Percentiles rank a stretch among this genome's conserved stretches.
Evolutionary conservation across 2,329 filamentous ascomycete species (phyloP).

Genomic region (Fusarium decemcellulare): DNA sequence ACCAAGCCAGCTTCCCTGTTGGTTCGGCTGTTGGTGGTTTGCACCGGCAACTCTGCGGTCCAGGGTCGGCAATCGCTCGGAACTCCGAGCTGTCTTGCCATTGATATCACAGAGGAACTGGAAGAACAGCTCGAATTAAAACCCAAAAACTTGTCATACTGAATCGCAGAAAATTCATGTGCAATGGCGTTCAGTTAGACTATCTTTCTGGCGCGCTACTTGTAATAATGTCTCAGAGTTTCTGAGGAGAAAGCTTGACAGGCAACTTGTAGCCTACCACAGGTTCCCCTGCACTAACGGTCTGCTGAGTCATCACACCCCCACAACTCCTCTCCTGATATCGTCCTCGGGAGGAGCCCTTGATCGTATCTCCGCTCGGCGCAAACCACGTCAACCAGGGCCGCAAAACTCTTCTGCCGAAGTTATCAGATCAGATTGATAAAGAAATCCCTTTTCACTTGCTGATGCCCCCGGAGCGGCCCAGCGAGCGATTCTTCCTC

Average conservation of each 20-base stretch:
- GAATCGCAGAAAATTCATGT: not conserved
- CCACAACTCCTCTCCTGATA: constrained; percentile 7
- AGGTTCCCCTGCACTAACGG: not conserved
- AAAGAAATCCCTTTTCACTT: constrained; percentile 51
- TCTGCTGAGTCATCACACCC: not conserved
- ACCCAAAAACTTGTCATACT: not conserved
- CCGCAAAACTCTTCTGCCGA: constrained; percentile 45
- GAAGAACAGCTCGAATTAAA: not conserved
- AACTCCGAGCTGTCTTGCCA: constrained; percentile 10
- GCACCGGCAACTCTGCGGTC: not conserved
- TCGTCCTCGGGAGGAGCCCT: not conserved
- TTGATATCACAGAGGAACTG: not conserved
- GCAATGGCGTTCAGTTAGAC: not conserved
- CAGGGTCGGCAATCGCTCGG: constrained; percentile 8
- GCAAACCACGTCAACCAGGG: constrained; percentile 28
- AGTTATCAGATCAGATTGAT: constrained; percentile 60
- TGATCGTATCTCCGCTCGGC: constrained; percentile 54
- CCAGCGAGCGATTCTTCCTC: constrained; percentile 36
- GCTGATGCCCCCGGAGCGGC: constrained; percentile 44
- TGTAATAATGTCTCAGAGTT: not conserved
- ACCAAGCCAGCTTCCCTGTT: not conserved
- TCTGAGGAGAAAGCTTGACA: not conserved
- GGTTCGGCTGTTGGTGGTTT: constrained; percentile 9
- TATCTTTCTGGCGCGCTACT: not conserved
- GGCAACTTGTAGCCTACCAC: not conserved